A percentile compares a stretch with the other conserved stretches of the same genome.
These are phyloP conservation scores for Rhynchosporium graminicola DNA, from an alignment of 2,329 filamentous ascomycete genomes.

Conservation along the genomic window DNA sequence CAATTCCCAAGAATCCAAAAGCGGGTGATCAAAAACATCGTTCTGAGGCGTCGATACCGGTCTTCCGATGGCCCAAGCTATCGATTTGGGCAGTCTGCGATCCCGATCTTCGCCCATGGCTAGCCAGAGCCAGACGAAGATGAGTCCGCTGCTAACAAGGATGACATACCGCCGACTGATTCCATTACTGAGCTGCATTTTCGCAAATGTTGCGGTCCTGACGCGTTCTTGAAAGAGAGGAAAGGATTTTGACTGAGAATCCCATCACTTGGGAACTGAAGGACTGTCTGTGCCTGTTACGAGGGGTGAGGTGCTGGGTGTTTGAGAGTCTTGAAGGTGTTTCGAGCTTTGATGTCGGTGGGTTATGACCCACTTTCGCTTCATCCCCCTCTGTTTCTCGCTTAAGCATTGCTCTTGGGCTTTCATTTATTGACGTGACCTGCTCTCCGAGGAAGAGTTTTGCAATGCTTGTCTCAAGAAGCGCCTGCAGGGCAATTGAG, in stretches of 20 bases:
- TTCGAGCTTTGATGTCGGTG: constrained; percentile 4
- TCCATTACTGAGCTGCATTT: constrained; percentile 16
- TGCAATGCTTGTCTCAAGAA: too few species aligned
- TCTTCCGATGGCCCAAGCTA: constrained; percentile 19
- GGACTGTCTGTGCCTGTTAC: not conserved
- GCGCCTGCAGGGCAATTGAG: too few species aligned
- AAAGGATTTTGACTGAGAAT: constrained; percentile 4
- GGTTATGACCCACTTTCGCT: constrained; percentile 7
- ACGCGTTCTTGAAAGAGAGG: not conserved
- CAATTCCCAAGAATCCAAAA: constrained; percentile 43
- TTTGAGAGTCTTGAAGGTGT: constrained; percentile 9
- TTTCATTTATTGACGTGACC: not conserved
- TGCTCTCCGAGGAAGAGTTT: too few species aligned
- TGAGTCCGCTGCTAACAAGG: constrained; percentile 24
- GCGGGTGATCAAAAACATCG: constrained; percentile 43
- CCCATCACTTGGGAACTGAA: not conserved
- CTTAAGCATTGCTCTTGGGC: not conserved
- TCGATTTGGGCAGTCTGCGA: constrained; percentile 17
- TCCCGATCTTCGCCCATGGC: constrained; percentile 24
- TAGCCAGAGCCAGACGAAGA: constrained; percentile 31
- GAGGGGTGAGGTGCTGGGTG: constrained; percentile 1
- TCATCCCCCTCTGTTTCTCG: not conserved
- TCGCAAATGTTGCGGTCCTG: constrained; percentile 7
- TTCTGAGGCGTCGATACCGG: constrained; percentile 13
- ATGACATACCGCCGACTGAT: constrained; percentile 30